A percentile compares a stretch with the other conserved stretches of the same genome.
These are phyloP conservation scores for Zanthoxylum bungeanum DNA, from an alignment of 345 rosid species.

Conservation along the genomic window DNA sequence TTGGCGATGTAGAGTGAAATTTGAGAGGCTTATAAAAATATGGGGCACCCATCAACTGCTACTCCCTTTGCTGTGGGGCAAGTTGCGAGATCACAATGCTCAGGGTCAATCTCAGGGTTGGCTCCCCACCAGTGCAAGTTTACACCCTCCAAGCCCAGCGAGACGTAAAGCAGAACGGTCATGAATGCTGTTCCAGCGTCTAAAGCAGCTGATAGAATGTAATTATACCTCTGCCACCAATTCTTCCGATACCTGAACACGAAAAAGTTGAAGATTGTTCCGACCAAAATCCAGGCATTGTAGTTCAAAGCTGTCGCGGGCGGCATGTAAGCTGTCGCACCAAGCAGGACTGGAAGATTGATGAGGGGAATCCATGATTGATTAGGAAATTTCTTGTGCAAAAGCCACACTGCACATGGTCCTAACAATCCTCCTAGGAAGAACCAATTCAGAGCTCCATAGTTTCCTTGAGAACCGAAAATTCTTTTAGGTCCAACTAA, in stretches of 20 bases:
- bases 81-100: conserved; percentile 38
- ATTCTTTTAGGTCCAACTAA: conserved; percentile 33
- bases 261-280: conserved; percentile 38
- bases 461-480: conserved; percentile 29
- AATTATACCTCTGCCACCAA: conserved; percentile 48
- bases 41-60: conserved; percentile 33
- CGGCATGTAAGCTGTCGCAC: conserved; percentile 35
- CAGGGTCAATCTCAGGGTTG: conserved; percentile 19
- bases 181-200: conserved; percentile 51
- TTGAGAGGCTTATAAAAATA: no score
- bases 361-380: conserved; percentile 37
- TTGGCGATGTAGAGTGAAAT: no score
- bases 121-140: conserved; percentile 44
- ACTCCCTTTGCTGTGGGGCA: conserved; percentile 41
- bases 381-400: conserved; percentile 27
- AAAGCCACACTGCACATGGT: conserved; percentile 24
- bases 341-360: conserved; percentile 33
- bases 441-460: conserved; percentile 34
- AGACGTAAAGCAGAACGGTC: conserved; percentile 32
- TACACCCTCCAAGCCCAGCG: conserved; percentile 23
- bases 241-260: conserved; percentile 30
- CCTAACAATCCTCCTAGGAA: conserved; percentile 34
- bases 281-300: conserved; percentile 31
- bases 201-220: conserved; percentile 42
- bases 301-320: conserved; percentile 33